These are phyloP conservation scores for Platanus orientalis DNA, from an alignment of 164 flowering plant species.

Conservation along the genomic window DNA sequence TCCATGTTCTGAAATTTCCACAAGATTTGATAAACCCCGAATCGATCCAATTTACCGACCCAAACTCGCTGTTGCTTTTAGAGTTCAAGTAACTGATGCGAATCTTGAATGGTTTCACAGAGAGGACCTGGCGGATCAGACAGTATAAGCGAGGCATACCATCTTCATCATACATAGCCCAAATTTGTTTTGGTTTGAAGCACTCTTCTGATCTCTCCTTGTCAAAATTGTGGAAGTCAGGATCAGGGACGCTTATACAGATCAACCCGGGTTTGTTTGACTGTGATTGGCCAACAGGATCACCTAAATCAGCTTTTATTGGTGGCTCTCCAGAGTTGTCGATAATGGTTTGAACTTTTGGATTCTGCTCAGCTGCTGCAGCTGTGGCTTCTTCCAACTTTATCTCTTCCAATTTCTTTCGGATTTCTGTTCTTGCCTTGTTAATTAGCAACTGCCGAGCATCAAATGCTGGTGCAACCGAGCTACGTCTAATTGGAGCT, in stretches of 20 bases:
- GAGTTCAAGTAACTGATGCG: conserved; percentile 64
- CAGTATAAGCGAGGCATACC: conserved; percentile 97
- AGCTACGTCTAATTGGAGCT: conserved; percentile 24
- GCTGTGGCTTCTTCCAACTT: conserved; percentile 32
- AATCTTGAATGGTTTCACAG: conserved; percentile 74
- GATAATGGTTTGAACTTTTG: conserved; percentile 16
- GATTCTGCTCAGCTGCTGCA: conserved; percentile 23
- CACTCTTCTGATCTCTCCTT: conserved; percentile 75
- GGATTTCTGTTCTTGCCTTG: conserved; percentile 66
- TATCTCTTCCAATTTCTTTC: conserved; percentile 58
- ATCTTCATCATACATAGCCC: conserved; percentile 95
- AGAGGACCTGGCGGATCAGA: conserved; percentile 63
- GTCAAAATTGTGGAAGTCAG: conserved; percentile 91
- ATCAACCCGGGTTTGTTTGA: conserved; percentile 26
- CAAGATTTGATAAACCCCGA: conserved; percentile 78
- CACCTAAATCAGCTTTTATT: conserved; percentile 11
- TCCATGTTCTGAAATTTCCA: conserved; percentile 65
- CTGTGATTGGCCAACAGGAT: conserved; percentile 13
- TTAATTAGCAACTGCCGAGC: conserved; percentile 55
- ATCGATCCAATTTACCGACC: conserved; percentile 58
- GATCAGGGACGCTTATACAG: conserved; percentile 67
- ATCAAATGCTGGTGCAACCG: conserved; percentile 57
- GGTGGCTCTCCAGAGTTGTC: conserved; percentile 17
- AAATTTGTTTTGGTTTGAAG: conserved; percentile 82
- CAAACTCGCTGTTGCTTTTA: conserved; percentile 64